A percentile compares a stretch with the other conserved stretches of the same genome.
Evolutionary conservation across 169 alveolate genomes (phyloP).

Genomic region (Condylostoma magnum): DNA sequence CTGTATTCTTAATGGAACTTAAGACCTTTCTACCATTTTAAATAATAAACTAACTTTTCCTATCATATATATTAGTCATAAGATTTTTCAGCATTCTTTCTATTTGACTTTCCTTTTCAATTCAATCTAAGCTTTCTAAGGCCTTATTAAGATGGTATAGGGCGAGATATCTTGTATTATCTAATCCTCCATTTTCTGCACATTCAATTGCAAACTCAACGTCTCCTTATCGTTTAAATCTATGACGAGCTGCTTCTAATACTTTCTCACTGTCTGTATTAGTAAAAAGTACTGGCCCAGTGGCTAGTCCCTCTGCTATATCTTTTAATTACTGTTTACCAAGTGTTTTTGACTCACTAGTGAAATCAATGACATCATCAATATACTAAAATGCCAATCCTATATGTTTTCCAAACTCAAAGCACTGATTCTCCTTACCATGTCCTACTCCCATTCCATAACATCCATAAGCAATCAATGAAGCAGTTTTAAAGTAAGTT

Average conservation of each 20-base stretch:
- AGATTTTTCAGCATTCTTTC: neutral
- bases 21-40: too few relatives aligned
- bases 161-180: slow-evolving; percentile 6
- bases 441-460: slow-evolving; percentile 24
- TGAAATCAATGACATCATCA: slow-evolving; percentile 83
- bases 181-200: neutral
- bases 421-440: slow-evolving; percentile 20
- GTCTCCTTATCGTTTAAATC: slow-evolving; percentile 27
- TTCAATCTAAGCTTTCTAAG: neutral
- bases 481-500: slow-evolving; percentile 35
- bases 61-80: neutral
- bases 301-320: slow-evolving; percentile 61
- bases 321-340: slow-evolving; percentile 86
- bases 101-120: neutral
- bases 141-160: slow-evolving; percentile 5
- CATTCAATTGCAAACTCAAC: neutral
- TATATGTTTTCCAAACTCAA: slow-evolving; percentile 78
- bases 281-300: slow-evolving; percentile 66
- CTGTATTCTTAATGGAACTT: too few relatives aligned
- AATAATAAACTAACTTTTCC: slow-evolving; percentile 25
- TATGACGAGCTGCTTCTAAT: neutral
- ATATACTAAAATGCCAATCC: slow-evolving; percentile 88
- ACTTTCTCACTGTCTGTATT: slow-evolving; percentile 28
- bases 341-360: slow-evolving; percentile 31
- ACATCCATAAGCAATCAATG: slow-evolving; percentile 31